A percentile compares a stretch with the other conserved stretches of the same genome.
Conservation (phyloP, 768 basidiomycete species). For the Tylopilus rubrobrunneus region DNA sequence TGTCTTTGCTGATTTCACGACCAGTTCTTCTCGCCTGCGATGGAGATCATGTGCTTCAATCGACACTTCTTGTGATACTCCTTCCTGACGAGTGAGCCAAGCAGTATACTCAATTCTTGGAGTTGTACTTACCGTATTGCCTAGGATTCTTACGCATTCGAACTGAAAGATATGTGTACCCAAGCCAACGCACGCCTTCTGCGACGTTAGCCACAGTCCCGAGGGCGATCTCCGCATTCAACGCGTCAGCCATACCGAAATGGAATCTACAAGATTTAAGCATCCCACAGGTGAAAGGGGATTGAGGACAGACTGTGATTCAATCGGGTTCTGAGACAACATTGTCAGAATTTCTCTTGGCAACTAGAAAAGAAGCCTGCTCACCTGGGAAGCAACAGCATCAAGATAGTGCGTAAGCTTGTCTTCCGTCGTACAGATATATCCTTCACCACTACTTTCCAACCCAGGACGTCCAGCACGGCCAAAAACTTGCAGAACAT, state of each 20-base stretch:
- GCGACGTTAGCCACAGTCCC: slow-evolving; percentile 86
- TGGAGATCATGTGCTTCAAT: slow-evolving; percentile 71
- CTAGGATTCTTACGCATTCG: slow-evolving; percentile 91
- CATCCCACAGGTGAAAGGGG: neutral
- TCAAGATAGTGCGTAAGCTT: slow-evolving; percentile 90
- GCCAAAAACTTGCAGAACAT: slow-evolving; percentile 97
- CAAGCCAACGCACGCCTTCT: slow-evolving; percentile 92
- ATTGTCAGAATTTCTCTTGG: neutral
- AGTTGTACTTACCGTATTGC: slow-evolving; percentile 58
- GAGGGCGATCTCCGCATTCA: slow-evolving; percentile 93
- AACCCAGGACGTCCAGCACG: slow-evolving; percentile 87
- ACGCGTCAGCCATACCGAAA: slow-evolving; percentile 79
- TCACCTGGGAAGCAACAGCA: slow-evolving; percentile 80
- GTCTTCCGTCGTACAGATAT: slow-evolving; percentile 92
- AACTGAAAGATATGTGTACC: slow-evolving; percentile 95
- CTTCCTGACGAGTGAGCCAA: slow-evolving; percentile 36
- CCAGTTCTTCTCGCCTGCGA: slow-evolving; percentile 63
- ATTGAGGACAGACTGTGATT: slow-evolving; percentile 69
- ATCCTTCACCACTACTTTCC: slow-evolving; percentile 93
- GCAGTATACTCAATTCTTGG: neutral
- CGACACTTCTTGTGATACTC: slow-evolving; percentile 66
- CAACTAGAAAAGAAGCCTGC: slow-evolving; percentile 10
- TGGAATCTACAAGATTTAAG: slow-evolving; percentile 52
- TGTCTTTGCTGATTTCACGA: slow-evolving; percentile 58
- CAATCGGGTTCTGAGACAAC: slow-evolving; percentile 75